Evolutionary conservation across 1,139 yeast genomes (phyloP), one percentile per base, ranked within the genome.

Genomic region (Yamadazyma conglobata): DNA sequence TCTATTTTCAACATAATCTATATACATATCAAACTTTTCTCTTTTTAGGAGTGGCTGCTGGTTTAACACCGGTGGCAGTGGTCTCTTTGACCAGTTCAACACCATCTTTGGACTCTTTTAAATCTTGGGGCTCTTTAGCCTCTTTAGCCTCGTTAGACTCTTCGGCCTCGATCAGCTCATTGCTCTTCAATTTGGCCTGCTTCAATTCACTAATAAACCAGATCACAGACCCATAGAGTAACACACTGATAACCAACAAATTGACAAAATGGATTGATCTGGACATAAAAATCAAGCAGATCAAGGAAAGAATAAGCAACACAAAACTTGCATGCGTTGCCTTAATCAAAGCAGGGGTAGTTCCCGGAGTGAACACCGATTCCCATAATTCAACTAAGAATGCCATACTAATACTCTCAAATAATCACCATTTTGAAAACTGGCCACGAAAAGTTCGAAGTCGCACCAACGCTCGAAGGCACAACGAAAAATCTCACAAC

Each of bases 361-460:
- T 77, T 1, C 98, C 98, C 2, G 97, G 97, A n/a, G 89, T 82
- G 56, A 89, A 83, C 18, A 91, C 75, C 6, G 95, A 83, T 38
- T 83, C 80, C 96, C 97, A 89, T 28, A 91, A 70, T 20, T 83
- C 94, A 15, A 60, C 69, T 24, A 84, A 46, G 53, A 84, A 80
- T 19, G 63, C 42, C 58, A 35, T 35, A 6, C 10, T 23, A 4
- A 15, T n/a, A n/a, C n/a, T n/a, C n/a, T n/a, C n/a, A n/a, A n/a
- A n/a, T n/a, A n/a, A n/a, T n/a, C n/a, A n/a, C n/a, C n/a, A n/a
- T n/a, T n/a, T n/a, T n/a, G n/a, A n/a, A n/a, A n/a, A n/a, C n/a
- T n/a, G n/a, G n/a, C n/a, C n/a, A n/a, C n/a, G n/a, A n/a, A n/a
- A n/a, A n/a, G n/a, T n/a, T n/a, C n/a, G n/a, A n/a, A n/a, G n/a